A percentile compares a stretch with the other conserved stretches of the same genome.
Conservation (phyloP, 108 stramenopile genomes). For the Hondaea fermentalgiana region DNA sequence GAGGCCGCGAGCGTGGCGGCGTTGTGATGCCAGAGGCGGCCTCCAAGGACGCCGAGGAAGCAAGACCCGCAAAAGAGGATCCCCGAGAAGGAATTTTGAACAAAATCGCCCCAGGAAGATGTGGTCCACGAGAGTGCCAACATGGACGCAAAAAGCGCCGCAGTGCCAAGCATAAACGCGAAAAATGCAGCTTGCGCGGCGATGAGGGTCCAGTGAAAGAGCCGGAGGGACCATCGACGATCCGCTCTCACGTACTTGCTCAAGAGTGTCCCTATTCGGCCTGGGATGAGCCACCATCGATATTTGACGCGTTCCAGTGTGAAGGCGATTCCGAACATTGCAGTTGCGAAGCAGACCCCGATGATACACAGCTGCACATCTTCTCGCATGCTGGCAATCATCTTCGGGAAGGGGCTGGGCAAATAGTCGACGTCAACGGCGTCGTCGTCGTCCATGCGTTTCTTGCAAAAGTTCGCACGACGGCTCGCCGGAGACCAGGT, state of each 20-base stretch:
- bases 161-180: no score
- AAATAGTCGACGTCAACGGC: no score
- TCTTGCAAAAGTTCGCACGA: no score
- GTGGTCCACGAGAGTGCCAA: neutral
- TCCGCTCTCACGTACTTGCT: neutral
- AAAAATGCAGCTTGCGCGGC: neutral
- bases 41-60: neutral
- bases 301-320: neutral
- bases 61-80: neutral
- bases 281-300: neutral
- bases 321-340: neutral
- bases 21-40: neutral
- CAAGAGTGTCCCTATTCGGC: neutral
- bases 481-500: no score
- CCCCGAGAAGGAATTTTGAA: neutral
- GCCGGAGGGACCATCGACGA: neutral
- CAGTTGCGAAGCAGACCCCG: neutral
- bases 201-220: neutral
- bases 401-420: no score
- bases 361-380: neutral
- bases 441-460: no score
- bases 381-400: no score
- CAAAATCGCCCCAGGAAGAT: neutral
- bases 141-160: neutral
- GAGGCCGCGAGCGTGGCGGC: neutral